These are phyloP conservation scores for Capsicum rhomboideum DNA, from an alignment of 257 asterid genomes.

Conservation along the genomic window DNA sequence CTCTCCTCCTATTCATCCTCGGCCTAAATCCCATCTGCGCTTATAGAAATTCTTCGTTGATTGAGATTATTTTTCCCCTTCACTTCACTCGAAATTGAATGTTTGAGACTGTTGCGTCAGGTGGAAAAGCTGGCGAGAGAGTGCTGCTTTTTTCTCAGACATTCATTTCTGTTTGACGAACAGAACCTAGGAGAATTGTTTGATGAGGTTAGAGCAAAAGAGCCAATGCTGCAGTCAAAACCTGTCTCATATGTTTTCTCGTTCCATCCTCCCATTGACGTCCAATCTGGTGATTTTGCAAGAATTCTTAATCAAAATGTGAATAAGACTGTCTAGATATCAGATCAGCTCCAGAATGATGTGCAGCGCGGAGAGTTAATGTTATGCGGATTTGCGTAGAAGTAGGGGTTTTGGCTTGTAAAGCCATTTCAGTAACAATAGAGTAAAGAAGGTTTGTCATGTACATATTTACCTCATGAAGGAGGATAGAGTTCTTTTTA, in stretches of 20 bases:
- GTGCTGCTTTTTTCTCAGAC: constrained; percentile 59
- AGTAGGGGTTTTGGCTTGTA: not conserved
- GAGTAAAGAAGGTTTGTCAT: not conserved
- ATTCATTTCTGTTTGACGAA: constrained; percentile 64
- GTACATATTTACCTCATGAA: not conserved
- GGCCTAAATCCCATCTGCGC: not conserved
- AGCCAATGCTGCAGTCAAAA: constrained; percentile 38
- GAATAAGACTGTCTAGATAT: not conserved
- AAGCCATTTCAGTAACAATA: not conserved
- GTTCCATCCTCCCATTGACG: constrained; percentile 36
- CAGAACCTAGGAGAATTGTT: constrained; percentile 51
- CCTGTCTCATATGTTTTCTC: constrained; percentile 65
- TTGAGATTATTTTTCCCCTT: not conserved
- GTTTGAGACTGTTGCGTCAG: constrained; percentile 29
- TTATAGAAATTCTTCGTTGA: not conserved
- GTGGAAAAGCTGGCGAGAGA: constrained; percentile 76
- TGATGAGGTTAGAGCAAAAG: constrained; percentile 35
- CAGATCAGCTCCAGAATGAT: not conserved
- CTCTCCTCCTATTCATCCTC: not conserved
- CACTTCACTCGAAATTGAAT: not conserved
- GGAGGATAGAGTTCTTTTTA: not conserved
- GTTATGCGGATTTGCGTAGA: not conserved
- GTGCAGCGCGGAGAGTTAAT: not conserved
- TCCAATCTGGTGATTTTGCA: constrained; percentile 26
- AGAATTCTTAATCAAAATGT: constrained; percentile 7